These are phyloP conservation scores for Penicillium odoratum DNA, from an alignment of 495 filamentous ascomycete species.

Conservation along the genomic window DNA sequence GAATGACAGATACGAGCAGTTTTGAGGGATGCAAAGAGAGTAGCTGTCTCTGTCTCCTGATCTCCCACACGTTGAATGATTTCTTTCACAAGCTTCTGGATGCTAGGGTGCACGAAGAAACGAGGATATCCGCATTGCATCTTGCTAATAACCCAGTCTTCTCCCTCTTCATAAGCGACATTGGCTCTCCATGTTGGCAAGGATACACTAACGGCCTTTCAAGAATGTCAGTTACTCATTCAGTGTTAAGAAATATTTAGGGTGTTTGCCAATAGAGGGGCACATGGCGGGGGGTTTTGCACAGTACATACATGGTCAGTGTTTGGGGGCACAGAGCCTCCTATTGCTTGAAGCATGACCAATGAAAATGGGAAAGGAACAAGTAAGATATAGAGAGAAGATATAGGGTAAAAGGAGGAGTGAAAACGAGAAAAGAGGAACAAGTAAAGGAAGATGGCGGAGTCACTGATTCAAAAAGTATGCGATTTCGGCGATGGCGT, in stretches of 20 bases:
- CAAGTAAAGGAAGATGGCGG: conserved; percentile 9
- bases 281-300: conserved; percentile 24
- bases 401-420: not conserved
- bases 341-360: conserved; percentile 43
- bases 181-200: conserved; percentile 91
- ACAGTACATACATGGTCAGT: conserved; percentile 53
- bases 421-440: not conserved
- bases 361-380: not conserved
- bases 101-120: conserved; percentile 88
- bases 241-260: not conserved
- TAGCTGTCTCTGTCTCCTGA: conserved; percentile 61
- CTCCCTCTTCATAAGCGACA: conserved; percentile 89
- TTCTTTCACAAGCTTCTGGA: conserved; percentile 68
- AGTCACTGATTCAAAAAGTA: conserved; percentile 14
- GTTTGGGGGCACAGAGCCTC: conserved; percentile 49
- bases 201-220: conserved; percentile 91
- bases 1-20: conserved; percentile 66
- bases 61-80: conserved; percentile 65
- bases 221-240: conserved; percentile 13
- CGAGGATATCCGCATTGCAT: conserved; percentile 93
- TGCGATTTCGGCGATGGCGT: conserved; percentile 39
- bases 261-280: conserved; percentile 15
- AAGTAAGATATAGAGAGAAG: not conserved
- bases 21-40: conserved; percentile 73
- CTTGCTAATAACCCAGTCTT: conserved; percentile 77